Evolutionary conservation across 176 grass and related monocot genomes (phyloP).

Genomic region (Oryza longistaminata): DNA sequence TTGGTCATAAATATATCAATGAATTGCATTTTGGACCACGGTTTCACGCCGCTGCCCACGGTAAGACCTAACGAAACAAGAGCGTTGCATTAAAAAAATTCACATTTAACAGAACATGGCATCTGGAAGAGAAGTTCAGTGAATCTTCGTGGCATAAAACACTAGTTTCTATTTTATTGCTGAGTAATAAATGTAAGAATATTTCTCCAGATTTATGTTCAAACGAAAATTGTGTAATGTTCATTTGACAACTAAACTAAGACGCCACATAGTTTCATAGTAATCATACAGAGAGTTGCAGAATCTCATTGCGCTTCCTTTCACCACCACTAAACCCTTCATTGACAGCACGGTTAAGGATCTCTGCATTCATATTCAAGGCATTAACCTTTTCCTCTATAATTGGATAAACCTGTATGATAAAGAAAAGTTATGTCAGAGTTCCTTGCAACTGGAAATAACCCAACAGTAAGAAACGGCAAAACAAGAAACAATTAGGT

Average conservation of each 20-base stretch:
- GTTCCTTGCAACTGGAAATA: slow-evolving; percentile 3
- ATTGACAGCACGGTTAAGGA: slow-evolving; percentile 94
- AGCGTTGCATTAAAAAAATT: neutral
- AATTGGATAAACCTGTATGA: slow-evolving; percentile 67
- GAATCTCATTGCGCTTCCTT: slow-evolving; percentile 96
- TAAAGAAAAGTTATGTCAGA: slow-evolving; percentile 39
- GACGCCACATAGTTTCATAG: neutral
- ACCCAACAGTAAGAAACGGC: neutral
- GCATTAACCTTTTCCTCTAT: slow-evolving; percentile 65
- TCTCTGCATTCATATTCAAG: slow-evolving; percentile 77
- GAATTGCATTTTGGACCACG: neutral
- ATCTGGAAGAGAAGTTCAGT: neutral
- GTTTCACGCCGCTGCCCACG: neutral
- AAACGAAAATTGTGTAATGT: neutral
- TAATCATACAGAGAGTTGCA: slow-evolving; percentile 88
- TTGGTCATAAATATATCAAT: neutral
- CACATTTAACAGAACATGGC: neutral
- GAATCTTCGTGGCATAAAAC: slow-evolving; percentile 4
- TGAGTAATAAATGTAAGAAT: neutral
- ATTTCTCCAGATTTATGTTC: neutral
- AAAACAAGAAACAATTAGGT: neutral
- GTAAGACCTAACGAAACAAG: neutral
- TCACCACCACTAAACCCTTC: slow-evolving; percentile 98
- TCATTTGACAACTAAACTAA: slow-evolving; percentile 1
- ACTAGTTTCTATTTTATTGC: neutral